Evolutionary conservation across 2,329 filamentous ascomycete species (phyloP), one percentile per base, ranked within the genome.

Genomic region (Didymella arachidicola): DNA sequence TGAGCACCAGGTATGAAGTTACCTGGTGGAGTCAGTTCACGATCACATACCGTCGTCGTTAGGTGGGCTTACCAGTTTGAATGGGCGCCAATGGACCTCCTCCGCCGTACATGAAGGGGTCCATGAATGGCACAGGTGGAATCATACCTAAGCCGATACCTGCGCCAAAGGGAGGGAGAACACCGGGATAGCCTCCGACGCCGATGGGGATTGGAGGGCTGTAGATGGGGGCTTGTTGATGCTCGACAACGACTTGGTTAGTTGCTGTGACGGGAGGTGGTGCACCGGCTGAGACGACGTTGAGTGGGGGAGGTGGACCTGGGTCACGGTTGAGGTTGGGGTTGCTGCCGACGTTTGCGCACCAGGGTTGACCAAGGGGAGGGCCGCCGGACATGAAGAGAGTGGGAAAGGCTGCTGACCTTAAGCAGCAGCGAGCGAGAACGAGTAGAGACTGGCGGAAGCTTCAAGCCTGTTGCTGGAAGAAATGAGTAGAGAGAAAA

Each of bases 321-420:
- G 71, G 66, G 6, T 72, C 70, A 59, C 68, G 73, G 59, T 72
- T 72, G 57, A 76, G 72, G 59, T 72, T 74, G 16, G 72, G 72
- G 57, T 76, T 76, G 55, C 66, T 64, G 30, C 68, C 67, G n/a
- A 75, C 62, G 63, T 75, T 69, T 38, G 62, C 68, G 54, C 61
- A 53, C 67, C 68, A 73, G 36, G 71, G 64, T 52, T 66, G 56
- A 41, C 70, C 70, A 30, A 68, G 53, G 39, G 70, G 71, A 48
- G 68, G 72, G 10, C 67, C 68, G 22, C 63, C 66, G 48, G 71
- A 64, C 72, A 75, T 75, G 46, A 16, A 47, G 41, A 18, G 18
- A 36, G 26, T 30, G 30, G 11, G 26, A 18, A 18, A 34, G 22
- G 34, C 27, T 46, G 27, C 36, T 25, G 43, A 30, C 43, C 19